Evolutionary conservation across 2,329 filamentous ascomycete species (phyloP), one percentile per base, ranked within the genome.

Genomic region (Botryosphaeria dothidea): DNA sequence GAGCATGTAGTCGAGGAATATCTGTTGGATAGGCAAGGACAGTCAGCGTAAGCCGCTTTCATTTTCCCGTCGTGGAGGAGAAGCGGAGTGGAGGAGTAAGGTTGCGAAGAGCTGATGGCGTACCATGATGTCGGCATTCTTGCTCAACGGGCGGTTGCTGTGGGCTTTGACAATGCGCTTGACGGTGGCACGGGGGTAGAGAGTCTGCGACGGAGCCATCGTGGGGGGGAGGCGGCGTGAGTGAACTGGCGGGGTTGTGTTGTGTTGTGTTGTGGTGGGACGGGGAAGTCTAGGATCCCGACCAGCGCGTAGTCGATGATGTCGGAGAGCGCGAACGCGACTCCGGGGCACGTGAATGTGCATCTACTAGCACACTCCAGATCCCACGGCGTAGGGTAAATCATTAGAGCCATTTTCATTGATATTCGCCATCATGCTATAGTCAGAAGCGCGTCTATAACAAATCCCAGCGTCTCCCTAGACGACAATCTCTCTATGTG

Each of bases 111-210:
- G 34, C 11, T 25, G 31, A 7, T 17, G 6, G 31, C 85, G 66
- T 79, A 96, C 92, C 80, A 94, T 83, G 65, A 96, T 88, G 78
- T 97, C 93, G 31, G 89, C 90, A 77, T 95, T 93, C 78, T 92
- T 95, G 81, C 89, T 92, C 68, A 96, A 78, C 68, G 86, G 90
- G 74, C 89, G 88, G 68, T 91, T 90, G 8, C 92, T 90, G 77
- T 96, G 92, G 19, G 92, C 92, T 79, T 96, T 97, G 72, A 96
- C 84, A 66, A 96, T 94, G 78, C 93, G 93, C 78, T 93, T 95
- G 71, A 97, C 84, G 0, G 92, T 95, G 19, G 87, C 88, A 68
- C 93, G 89, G 11, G 93, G 93, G 73, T 96, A 97, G 15, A 92
- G 83, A 71, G 92, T 94, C 73, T 90, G 88, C 23, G 87, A 83